Base-by-base conservation (phyloP, 169 alveolate genomes). In the Eimeria tenella region DNA sequence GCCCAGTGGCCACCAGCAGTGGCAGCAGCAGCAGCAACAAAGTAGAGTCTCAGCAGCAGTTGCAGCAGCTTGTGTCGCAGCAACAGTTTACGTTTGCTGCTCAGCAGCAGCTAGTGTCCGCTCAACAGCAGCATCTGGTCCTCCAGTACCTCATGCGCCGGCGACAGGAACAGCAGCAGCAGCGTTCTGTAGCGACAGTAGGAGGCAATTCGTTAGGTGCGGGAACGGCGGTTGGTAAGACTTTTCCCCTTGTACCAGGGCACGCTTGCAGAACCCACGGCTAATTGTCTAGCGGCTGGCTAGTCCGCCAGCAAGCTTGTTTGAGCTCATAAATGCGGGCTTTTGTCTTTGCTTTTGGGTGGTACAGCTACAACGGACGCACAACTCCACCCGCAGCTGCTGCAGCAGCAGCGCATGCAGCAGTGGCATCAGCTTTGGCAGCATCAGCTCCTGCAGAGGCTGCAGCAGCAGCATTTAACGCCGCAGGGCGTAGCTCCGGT, bases 11-110 rank as follows among this genome's bases (percentile, higher is more conserved):
- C 2, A 71, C 13, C 82, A 71, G 82, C 53, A 71, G 82, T 50
- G 8, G 82, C 82, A 71, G 82, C 82, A 71, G 82, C 82, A 71
- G 82, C 82, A 71, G 53, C 82, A 71, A 50, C 82, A 21, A 23
- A 25, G 17, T 50, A 21, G 55, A 21, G 13, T 13, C 82, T 50
- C 82, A 71, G 53, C 82, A 58, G 68, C 68, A 71, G 50, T 50
- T 25, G 82, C 82, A 71, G 82, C 50, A 4, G 4, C 56, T 71
- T 15, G 82, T 31, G 7, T 71, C 82, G 82, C 82, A 71, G 82
- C 82, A 71, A 50, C 82, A 71, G 82, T 50, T 71, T 25, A 50
- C 55, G 6, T 31, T 71, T 25, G 55, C 82, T 71, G 82, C 82
- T n/a, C 82, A 71, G 52, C 82, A 71, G 82, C 82, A 71, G 53